These are phyloP conservation scores for Marasmius sp. DNA, from an alignment of 1,284 basidiomycete species.

Conservation along the genomic window DNA sequence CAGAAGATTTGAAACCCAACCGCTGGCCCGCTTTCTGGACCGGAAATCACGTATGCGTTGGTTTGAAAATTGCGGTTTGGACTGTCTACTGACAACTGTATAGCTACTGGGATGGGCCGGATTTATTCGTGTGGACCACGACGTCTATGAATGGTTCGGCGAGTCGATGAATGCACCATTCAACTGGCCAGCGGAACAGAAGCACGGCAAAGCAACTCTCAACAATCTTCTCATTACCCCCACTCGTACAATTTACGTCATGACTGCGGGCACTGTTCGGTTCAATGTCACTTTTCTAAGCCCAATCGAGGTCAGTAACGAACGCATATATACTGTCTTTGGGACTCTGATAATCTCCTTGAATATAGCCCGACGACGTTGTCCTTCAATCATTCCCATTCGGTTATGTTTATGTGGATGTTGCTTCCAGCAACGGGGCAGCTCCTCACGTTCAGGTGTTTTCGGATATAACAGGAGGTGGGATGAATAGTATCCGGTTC, in stretches of 20 bases:
- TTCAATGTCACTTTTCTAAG: conserved; percentile 12
- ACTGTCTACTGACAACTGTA: neutral
- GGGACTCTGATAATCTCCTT: neutral
- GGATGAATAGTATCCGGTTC: neutral
- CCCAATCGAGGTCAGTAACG: conserved; percentile 8
- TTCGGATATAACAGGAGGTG: conserved; percentile 11
- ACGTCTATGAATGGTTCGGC: conserved; percentile 8
- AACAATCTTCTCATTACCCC: conserved; percentile 5
- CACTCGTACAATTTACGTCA: conserved; percentile 2
- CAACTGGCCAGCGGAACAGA: neutral
- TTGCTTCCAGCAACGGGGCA: conserved; percentile 2
- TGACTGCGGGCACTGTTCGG: conserved; percentile 8
- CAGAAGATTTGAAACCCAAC: neutral
- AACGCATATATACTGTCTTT: neutral
- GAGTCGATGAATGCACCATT: neutral
- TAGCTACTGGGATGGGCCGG: conserved; percentile 4
- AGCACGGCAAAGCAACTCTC: neutral
- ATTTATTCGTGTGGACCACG: conserved; percentile 1
- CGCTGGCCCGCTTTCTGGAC: neutral
- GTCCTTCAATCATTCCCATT: conserved; percentile 12
- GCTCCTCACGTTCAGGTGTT: conserved; percentile 10
- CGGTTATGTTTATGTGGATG: conserved; percentile 11
- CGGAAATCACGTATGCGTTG: neutral
- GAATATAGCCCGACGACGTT: conserved; percentile 4
- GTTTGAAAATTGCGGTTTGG: no score